Evolutionary conservation across 768 basidiomycete species (phyloP).

Genomic region (Pisolithus tinctorius): DNA sequence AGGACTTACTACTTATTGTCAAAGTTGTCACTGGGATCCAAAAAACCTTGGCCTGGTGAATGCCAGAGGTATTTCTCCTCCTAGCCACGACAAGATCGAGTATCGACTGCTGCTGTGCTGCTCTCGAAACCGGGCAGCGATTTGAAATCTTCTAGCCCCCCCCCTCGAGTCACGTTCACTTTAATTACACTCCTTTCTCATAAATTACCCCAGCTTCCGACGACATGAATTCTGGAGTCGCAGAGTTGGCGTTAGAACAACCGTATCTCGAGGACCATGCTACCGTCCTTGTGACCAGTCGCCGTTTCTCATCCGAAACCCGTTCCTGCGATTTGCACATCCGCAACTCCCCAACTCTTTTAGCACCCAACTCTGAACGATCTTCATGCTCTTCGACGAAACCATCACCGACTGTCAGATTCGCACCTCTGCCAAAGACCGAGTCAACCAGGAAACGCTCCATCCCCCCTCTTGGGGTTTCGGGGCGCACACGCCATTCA

Average conservation of each 20-base stretch:
- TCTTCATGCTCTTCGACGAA: background rate
- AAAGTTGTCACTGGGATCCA: too few species aligned
- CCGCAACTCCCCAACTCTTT: background rate
- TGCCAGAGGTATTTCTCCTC: background rate
- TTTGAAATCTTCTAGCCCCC: background rate
- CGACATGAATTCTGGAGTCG: background rate
- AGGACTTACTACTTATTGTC: too few species aligned
- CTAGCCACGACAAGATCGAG: background rate
- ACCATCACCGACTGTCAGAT: constrained; percentile 36
- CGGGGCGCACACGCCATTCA: constrained; percentile 32
- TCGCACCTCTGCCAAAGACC: constrained; percentile 52
- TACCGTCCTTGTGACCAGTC: background rate
- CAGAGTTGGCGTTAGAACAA: background rate
- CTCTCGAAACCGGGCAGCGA: background rate
- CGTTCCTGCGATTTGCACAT: background rate
- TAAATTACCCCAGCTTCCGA: background rate
- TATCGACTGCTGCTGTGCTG: constrained; percentile 3
- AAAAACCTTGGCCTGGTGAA: too few species aligned
- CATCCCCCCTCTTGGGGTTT: constrained; percentile 46
- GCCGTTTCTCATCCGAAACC: background rate
- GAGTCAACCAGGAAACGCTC: constrained; percentile 45
- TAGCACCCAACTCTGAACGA: background rate
- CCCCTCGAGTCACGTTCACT: background rate
- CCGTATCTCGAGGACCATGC: background rate
- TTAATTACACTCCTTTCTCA: constrained; percentile 20